phyloP scores from a whole-genome alignment of 139 green algal genomes.

The Chlamydomonas applanata region DNA sequence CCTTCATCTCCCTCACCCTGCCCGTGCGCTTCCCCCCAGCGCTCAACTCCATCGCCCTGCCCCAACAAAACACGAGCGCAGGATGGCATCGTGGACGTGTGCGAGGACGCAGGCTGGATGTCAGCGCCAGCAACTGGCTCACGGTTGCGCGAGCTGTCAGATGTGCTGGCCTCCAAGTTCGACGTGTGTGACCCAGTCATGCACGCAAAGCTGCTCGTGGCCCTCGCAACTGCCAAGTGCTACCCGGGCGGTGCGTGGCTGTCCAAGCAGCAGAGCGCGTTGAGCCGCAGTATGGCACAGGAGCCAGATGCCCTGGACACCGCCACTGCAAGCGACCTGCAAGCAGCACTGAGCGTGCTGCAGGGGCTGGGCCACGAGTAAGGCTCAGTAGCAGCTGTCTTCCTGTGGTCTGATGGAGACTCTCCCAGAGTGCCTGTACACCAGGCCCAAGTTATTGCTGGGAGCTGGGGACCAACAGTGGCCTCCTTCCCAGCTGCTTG shows the following conservation, averaged over 20 bases:
- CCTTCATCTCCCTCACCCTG: no score
- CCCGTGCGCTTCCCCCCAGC: no score
- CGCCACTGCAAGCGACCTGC: slow-evolving; percentile 1
- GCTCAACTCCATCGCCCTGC: no score
- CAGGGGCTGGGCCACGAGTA: no score
- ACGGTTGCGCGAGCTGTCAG: slow-evolving; percentile 12
- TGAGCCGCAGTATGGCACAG: background rate
- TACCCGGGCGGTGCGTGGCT: slow-evolving; percentile 19
- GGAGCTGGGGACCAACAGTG: no score
- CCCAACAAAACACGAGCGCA: no score
- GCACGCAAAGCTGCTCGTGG: slow-evolving; percentile 27
- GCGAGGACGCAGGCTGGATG: slow-evolving; percentile 26
- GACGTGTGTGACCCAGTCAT: slow-evolving; percentile 15
- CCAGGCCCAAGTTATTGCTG: no score
- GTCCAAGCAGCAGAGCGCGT: background rate
- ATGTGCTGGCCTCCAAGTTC: slow-evolving; percentile 30
- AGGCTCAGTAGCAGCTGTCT: no score
- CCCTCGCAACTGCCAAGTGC: slow-evolving; percentile 26
- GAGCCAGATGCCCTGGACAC: background rate
- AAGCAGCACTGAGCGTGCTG: no score
- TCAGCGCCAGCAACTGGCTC: background rate
- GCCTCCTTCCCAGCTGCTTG: no score
- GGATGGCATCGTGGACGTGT: slow-evolving; percentile 23
- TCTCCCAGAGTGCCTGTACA: no score
- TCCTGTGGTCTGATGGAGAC: no score